Base-by-base conservation (phyloP, 148 eudicot genomes). In the Chenopodium formosanum region DNA sequence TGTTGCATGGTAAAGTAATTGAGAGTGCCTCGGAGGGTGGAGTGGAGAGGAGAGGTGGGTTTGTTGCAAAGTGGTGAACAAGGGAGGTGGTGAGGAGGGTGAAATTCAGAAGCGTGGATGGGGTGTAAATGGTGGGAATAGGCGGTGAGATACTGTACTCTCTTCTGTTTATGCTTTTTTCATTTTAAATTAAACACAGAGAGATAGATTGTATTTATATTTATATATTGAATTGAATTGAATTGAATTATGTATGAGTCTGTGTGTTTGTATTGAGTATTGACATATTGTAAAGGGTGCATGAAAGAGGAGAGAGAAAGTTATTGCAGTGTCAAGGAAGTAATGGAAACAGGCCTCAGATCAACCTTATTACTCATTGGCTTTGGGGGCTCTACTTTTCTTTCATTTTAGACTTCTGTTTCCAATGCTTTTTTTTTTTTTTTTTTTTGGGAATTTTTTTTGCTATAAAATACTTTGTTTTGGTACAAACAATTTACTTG, bases 81-180 rank as follows among this genome's bases (percentile, higher is more conserved):
- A 27, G 31, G 75, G 82, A 29, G 58, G 82, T 40, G 37, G 22
- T n/a, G 73, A 46, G n/a, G 80, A 7, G 83, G n/a, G 70, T 71
- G 70, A 82, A 69, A 65, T 9, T 22, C 27, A 27, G 72, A 67
- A 75, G 58, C 78, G 85, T 75, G 88, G 86, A 48, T 6, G 46
- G 7, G 2, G 69, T 89, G 89, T 86, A 85, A 87, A 90, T 91
- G 94, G 94, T 89, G 87, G 85, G 58, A 4, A 79, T 25, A 77
- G 90, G 94, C 94, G 94, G 94, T 91, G 94, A 64, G 77, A 47
- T 75, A 62, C 76, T 79, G n/a, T 37, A 23, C 10, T 63, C 25
- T 31, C 32, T 31, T 31, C 32, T 9, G 6, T 29, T 7, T 1
- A 2, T 71, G n/a, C 17, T 20, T 20, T 11, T 22, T 10, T 44